These are phyloP conservation scores for Letharia columbiana DNA, from an alignment of 495 filamentous ascomycete species.

Conservation along the genomic window DNA sequence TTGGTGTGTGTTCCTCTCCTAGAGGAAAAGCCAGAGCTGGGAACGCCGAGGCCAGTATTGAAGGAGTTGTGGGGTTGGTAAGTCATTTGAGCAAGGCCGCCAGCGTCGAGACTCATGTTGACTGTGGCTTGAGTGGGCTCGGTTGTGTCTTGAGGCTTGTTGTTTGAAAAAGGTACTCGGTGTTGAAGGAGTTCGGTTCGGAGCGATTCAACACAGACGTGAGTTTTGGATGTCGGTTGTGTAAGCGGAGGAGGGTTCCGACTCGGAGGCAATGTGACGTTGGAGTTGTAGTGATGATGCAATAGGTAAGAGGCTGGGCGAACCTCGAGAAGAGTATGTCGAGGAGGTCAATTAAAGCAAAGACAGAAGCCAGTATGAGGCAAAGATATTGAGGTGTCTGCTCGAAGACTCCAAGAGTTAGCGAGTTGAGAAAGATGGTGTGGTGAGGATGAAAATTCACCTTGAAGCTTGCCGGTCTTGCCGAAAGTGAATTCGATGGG, in stretches of 20 bases:
- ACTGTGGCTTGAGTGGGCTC: conserved; percentile 24
- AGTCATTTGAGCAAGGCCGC: conserved; percentile 99
- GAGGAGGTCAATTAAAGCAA: not conserved
- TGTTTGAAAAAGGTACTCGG: not conserved
- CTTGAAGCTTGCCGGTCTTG: not conserved
- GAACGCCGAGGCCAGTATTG: conserved; percentile 62
- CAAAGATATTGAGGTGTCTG: conserved; percentile 6
- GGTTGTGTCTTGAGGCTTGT: conserved; percentile 8
- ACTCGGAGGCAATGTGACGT: not conserved
- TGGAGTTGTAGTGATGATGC: not conserved
- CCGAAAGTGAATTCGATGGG: not conserved
- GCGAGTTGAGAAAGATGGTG: not conserved
- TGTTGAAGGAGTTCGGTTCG: not conserved
- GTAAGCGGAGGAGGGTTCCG: not conserved
- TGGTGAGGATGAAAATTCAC: conserved; percentile 6
- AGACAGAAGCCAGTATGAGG: not conserved
- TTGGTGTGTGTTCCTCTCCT: conserved; percentile 77
- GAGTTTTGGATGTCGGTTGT: not conserved
- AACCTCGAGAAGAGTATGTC: conserved; percentile 1
- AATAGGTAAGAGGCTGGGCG: not conserved
- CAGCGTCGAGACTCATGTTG: conserved; percentile 86
- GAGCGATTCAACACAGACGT: not conserved
- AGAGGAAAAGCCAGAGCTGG: conserved; percentile 71
- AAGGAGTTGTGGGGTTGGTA: conserved; percentile 61
- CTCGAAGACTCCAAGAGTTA: conserved; percentile 16